Conservation (phyloP, 1,284 basidiomycete species). For the Cutaneotrichosporon sp. region DNA sequence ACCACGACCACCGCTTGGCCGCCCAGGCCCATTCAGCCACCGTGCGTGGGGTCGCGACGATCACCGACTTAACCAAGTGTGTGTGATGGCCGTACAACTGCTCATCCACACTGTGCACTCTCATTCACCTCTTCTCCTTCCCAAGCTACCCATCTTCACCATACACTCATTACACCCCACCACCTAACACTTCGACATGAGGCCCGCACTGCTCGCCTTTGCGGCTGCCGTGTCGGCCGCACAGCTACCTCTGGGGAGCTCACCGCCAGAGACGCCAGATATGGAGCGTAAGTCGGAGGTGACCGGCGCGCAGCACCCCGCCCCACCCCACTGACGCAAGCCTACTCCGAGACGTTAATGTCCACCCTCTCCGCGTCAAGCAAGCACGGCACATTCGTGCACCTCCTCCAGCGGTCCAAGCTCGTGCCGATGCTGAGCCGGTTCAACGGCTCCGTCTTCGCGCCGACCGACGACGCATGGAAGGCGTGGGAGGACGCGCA, state of each 20-base stretch:
- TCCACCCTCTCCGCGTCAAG: conserved; percentile 73
- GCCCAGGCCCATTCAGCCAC: too few species aligned
- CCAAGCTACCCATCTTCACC: background rate
- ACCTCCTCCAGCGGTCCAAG: conserved; percentile 78
- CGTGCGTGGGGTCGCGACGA: too few species aligned
- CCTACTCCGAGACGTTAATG: conserved; percentile 59
- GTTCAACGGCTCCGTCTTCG: conserved; percentile 83
- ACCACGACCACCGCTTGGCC: too few species aligned
- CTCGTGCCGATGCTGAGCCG: conserved; percentile 89
- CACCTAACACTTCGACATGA: conserved; percentile 5
- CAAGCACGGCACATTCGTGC: conserved; percentile 77
- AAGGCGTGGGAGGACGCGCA: conserved; percentile 48
- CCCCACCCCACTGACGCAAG: background rate
- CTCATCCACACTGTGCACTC: background rate
- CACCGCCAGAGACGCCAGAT: conserved; percentile 1
- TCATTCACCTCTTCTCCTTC: background rate
- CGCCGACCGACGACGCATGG: conserved; percentile 92
- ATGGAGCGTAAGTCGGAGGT: background rate
- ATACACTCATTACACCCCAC: background rate
- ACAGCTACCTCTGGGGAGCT: background rate
- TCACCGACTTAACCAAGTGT: too few species aligned
- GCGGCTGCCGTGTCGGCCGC: background rate
- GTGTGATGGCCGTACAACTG: too few species aligned
- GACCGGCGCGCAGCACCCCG: conserved; percentile 8
- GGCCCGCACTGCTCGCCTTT: conserved; percentile 5